Base-by-base conservation (phyloP, 2,329 filamentous ascomycete species). In the Phoma sp. region DNA sequence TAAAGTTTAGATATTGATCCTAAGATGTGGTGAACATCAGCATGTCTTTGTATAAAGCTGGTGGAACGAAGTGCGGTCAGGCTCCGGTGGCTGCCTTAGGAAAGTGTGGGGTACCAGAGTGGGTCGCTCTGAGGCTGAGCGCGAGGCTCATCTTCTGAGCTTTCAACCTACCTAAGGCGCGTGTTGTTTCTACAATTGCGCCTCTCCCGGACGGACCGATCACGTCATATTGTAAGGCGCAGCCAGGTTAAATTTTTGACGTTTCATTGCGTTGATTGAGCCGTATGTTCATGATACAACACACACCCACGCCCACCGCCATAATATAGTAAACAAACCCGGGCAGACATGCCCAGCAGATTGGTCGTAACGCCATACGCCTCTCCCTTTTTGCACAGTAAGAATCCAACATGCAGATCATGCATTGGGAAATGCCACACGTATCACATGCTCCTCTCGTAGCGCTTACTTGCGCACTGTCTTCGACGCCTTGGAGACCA, bases 401-500 rank as follows among this genome's bases (percentile, higher is more conserved):
- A 42, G 46, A 46, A 58, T 37, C 43, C 40, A 47, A 56, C 48
- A 53, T 46, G 52, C 43, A 47, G 46, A 28, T 29, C 43, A 40
- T 43, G 34, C 47, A 15, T 46, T 26, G 30, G 42, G 32, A 29
- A 39, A 45, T 46, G 56, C 49, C 40, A 29, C 45, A 49, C 56
- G 14, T 38, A 39, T 50, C 48, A 42, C 33, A 43, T 53, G 36
- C 53, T 51, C 53, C 38, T 23, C 26, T 38, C 37, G 38, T 26
- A 43, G 17, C 21, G 32, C n/a, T 57, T 64, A 81, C 53, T 87
- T 78, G 74, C 80, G 83, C 52, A 86, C 81, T 57, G 78, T 79
- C 74, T 82, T 80, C 42, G 76, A 76, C 69, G 87, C 83, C 78
- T 87, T 87, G 62, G 80, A 68, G 34, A 84, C 84, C 52, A 86